Percentiles rank a stretch among this genome's conserved stretches.
Evolutionary conservation across 345 rosid genomes (phyloP).

Genomic region (Dipteronia sinensis): DNA sequence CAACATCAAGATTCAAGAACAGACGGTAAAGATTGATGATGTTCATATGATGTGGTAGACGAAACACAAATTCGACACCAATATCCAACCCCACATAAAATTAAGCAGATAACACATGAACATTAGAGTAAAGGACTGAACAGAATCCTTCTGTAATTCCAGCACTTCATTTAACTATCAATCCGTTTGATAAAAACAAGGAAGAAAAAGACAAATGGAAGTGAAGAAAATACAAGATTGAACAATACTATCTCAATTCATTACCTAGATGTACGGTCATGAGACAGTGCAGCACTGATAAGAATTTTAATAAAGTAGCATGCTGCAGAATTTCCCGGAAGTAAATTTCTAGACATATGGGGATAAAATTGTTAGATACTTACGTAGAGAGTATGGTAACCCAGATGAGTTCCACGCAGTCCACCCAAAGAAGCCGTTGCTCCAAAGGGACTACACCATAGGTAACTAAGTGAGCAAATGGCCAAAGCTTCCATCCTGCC

Average conservation of each 20-base stretch:
- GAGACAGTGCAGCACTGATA: conserved; percentile 4
- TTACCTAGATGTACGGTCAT: neutral
- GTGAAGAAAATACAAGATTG: neutral
- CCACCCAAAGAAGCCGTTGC: conserved; percentile 97
- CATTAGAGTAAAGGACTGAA: neutral
- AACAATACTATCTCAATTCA: neutral
- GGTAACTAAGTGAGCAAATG: conserved; percentile 86
- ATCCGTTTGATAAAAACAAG: no score
- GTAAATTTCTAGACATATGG: conserved; percentile 6
- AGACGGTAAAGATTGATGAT: neutral
- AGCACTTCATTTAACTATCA: neutral
- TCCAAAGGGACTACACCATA: conserved; percentile 80
- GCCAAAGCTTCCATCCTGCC: conserved; percentile 99
- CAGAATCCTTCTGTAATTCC: neutral
- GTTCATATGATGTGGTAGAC: neutral
- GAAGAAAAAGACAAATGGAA: neutral
- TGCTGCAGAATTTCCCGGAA: neutral
- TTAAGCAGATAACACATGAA: neutral
- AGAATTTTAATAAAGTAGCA: neutral
- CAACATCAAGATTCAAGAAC: conserved; percentile 7
- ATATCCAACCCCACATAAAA: neutral
- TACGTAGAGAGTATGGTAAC: conserved; percentile 89
- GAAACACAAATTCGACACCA: conserved; percentile 2
- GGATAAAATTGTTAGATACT: conserved; percentile 28
- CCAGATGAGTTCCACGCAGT: conserved; percentile 92